Conservation (phyloP, 169 alveolate genomes). For the Eimeria acervulina region DNA sequence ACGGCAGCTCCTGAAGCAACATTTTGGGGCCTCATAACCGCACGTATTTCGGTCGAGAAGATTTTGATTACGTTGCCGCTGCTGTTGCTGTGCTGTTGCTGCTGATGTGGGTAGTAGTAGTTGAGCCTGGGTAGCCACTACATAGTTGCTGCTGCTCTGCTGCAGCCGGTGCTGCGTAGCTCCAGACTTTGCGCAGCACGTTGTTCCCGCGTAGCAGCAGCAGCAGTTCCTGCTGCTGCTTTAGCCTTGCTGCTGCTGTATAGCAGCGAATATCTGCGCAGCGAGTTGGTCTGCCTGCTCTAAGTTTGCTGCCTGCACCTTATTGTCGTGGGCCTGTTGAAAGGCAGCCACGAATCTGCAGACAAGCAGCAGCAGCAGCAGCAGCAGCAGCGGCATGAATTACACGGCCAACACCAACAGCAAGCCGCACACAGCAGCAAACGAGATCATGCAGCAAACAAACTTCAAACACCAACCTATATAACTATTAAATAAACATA, state of each 20-base stretch:
- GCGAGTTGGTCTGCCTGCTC: slow-evolving; percentile 51
- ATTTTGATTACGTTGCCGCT: background rate
- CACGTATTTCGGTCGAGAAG: background rate
- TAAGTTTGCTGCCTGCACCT: slow-evolving; percentile 19
- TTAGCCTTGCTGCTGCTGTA: slow-evolving; percentile 24
- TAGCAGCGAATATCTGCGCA: slow-evolving; percentile 35
- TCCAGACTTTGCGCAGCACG: background rate
- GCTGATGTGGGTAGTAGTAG: background rate
- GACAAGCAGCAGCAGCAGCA: background rate
- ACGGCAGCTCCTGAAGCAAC: background rate
- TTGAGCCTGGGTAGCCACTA: background rate
- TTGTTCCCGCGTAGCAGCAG: background rate
- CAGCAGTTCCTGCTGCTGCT: slow-evolving; percentile 18
- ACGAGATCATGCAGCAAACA: background rate
- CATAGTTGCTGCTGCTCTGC: background rate
- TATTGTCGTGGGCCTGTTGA: slow-evolving; percentile 6
- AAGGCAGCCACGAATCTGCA: slow-evolving; percentile 53
- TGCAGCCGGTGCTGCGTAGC: background rate
- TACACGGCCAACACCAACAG: background rate
- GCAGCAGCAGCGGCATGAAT: background rate
- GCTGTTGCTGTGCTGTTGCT: background rate
- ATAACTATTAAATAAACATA: background rate
- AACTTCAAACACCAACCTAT: background rate
- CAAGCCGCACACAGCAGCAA: background rate
- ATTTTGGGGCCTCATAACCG: background rate